Evolutionary conservation across 331 rosid genomes (phyloP).

Genomic region (Pyrus hybrid): DNA sequence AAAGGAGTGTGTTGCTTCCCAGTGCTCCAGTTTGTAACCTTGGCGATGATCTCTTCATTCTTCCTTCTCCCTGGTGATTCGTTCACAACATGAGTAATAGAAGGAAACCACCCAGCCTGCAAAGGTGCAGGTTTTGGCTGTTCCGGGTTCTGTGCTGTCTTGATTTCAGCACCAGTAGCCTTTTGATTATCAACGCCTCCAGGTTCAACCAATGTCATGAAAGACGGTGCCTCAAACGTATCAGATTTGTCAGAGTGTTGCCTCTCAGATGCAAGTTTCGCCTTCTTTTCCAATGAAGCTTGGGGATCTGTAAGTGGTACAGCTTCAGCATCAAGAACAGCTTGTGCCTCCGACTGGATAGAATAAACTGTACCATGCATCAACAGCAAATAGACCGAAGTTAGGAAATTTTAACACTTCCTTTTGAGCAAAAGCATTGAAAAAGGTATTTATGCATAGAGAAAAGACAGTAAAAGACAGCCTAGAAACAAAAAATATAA

Average conservation of each 20-base stretch:
- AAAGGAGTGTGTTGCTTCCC: too few relatives aligned
- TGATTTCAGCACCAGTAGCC: too few relatives aligned
- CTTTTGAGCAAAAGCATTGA: not conserved
- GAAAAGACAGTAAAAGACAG: not conserved
- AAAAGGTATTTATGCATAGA: not conserved
- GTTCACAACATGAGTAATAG: too few relatives aligned
- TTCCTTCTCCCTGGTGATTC: too few relatives aligned
- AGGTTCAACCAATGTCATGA: constrained; percentile 74
- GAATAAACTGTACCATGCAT: constrained; percentile 56
- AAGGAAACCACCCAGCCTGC: too few relatives aligned
- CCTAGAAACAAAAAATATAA: not conserved
- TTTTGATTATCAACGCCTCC: constrained; percentile 9
- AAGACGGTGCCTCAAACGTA: constrained; percentile 68
- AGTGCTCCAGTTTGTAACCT: too few relatives aligned
- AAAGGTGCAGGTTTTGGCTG: too few relatives aligned
- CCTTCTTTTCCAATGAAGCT: constrained; percentile 22
- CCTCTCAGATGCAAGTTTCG: constrained; percentile 23
- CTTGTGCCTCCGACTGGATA: constrained; percentile 55
- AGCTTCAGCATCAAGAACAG: constrained; percentile 36
- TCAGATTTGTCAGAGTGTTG: constrained; percentile 59
- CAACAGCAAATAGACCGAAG: not conserved
- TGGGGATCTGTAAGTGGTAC: constrained; percentile 14
- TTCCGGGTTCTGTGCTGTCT: too few relatives aligned
- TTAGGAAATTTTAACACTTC: not conserved
- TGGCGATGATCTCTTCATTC: too few relatives aligned